A percentile compares a stretch with the other conserved stretches of the same genome.
Conservation (phyloP, 1,139 yeast species). For the Geotrichum citri-aurantii region DNA sequence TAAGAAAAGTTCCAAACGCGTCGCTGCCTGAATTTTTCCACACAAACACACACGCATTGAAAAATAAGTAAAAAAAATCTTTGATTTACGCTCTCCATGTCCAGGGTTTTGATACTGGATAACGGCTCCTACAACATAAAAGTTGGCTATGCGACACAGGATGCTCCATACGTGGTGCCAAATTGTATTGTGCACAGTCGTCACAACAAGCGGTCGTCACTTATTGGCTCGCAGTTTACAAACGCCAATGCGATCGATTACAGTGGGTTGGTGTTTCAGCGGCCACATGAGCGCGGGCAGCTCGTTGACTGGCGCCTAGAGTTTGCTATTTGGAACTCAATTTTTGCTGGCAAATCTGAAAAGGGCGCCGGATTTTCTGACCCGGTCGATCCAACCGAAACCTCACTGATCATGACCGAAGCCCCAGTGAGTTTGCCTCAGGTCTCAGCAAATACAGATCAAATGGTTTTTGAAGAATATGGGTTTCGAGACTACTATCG, state of each 20-base stretch:
- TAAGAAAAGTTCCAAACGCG: background rate
- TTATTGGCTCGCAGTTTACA: conserved; percentile 65
- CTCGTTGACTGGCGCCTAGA: conserved; percentile 89
- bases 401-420: conserved; percentile 61
- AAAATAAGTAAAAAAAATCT: background rate
- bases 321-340: conserved; percentile 88
- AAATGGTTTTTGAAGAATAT: conserved; percentile 89
- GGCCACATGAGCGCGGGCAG: conserved; percentile 85
- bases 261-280: conserved; percentile 64
- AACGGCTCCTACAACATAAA: conserved; percentile 86
- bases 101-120: conserved; percentile 51
- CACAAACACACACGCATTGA: too few relatives aligned
- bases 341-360: conserved; percentile 27
- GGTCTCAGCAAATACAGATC: conserved; percentile 80
- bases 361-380: conserved; percentile 32
- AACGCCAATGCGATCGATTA: conserved; percentile 50
- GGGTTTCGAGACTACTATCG: conserved; percentile 66
- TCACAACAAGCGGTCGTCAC: conserved; percentile 58
- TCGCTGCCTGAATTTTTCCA: background rate
- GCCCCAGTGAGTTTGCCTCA: conserved; percentile 80
- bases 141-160: conserved; percentile 51
- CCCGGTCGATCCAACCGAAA: conserved; percentile 42
- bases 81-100: conserved; percentile 5
- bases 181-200: conserved; percentile 66
- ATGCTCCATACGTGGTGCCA: conserved; percentile 47